These are phyloP conservation scores for Cladosporium colombiae DNA, from an alignment of 2,329 filamentous ascomycete genomes.

Conservation along the genomic window DNA sequence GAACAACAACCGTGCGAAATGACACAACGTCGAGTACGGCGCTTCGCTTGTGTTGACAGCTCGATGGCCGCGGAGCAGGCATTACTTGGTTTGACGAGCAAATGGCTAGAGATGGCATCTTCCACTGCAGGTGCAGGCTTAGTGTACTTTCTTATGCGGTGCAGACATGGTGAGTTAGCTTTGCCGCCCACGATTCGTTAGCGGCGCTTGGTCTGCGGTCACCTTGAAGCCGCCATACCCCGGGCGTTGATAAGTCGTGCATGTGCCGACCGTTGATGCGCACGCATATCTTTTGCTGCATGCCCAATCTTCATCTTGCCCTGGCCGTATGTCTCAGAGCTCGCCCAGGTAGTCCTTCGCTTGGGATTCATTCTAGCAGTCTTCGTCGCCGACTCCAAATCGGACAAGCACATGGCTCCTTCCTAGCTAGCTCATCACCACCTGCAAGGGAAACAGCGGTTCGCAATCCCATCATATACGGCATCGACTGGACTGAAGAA, in stretches of 20 bases:
- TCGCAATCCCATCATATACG: not conserved
- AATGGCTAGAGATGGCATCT: not conserved
- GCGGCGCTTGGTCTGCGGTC: not conserved
- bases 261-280: not conserved
- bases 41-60: not conserved
- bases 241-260: slow-evolving; percentile 5
- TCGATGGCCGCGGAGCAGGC: not conserved
- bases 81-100: not conserved
- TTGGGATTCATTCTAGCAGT: not conserved
- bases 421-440: not conserved
- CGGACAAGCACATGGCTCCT: not conserved
- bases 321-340: slow-evolving; percentile 3
- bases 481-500: not conserved
- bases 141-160: not conserved
- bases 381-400: not conserved
- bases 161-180: not conserved
- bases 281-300: not conserved
- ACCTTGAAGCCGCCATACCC: not conserved
- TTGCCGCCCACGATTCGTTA: slow-evolving; percentile 5
- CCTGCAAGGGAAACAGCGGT: slow-evolving; percentile 9
- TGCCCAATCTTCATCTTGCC: not conserved
- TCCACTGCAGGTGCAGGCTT: not conserved
- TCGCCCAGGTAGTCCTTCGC: not conserved
- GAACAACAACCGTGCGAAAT: slow-evolving; percentile 7
- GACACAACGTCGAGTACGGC: not conserved